Base-by-base conservation (phyloP, 2,329 filamentous ascomycete species). In the Aureobasidium melanogenum region DNA sequence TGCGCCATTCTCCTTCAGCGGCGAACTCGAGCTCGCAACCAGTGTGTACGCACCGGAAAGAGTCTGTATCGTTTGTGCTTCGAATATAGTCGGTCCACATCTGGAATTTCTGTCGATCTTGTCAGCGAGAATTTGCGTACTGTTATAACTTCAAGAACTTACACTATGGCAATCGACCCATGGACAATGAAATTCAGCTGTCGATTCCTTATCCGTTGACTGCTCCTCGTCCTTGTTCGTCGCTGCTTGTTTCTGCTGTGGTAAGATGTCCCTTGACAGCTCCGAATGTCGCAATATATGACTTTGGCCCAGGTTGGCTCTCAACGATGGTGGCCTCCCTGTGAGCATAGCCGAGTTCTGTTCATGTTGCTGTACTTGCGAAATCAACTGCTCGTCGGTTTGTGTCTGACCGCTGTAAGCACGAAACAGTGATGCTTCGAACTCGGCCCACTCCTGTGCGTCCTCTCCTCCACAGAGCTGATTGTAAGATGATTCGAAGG, bases 1-100 rank as follows among this genome's bases (percentile, higher is more conserved):
- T 47, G 8, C 60, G 56, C 68, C 69, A 71, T 15, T 67, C 63
- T 32, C 64, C 56, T 34, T 62, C 64, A 26, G 63, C 60, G n/a
- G 44, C 47, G 38, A 69, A 70, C 26, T 59, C 51, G n/a, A 52
- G 63, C 5, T 57, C 50, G 46, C 68, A 70, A 22, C 64, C 63
- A 10, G 59, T 62, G 43, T 71, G 69, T 28, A 66, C 64, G 50
- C 69, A 70, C 28, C 44, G 46, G 3, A 64, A 39, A 9, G 50
- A 41, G 8, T 50, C 22, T 6, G 24, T 7, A 14, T 15, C 24
- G 14, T 52, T 28, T 1, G 26, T 38, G 5, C 44, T 47, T 51
- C 38, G 57, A 26, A 44, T 44, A 17, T 60, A 28, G 15, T 47
- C 28, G n/a, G 57, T 19, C 15, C 47, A 60, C 17, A 38, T 44